Conservation (phyloP, 73 alveolate species). For the Tetrahymena elliotti region DNA sequence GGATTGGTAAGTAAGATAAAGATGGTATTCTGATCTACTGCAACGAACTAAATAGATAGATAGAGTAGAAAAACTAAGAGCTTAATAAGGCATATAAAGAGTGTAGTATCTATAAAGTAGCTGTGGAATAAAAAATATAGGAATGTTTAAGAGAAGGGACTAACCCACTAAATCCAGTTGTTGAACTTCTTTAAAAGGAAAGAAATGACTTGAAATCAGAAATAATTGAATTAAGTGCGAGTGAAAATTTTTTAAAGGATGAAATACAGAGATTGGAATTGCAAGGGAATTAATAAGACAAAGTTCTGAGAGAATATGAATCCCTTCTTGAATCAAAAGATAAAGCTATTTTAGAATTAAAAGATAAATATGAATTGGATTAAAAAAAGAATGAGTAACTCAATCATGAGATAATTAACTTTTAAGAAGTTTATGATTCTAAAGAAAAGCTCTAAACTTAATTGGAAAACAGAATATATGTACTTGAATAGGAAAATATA, state of each 20-base stretch:
- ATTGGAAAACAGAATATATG: neutral
- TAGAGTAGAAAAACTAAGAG: neutral
- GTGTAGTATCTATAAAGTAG: neutral
- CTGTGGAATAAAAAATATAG: neutral
- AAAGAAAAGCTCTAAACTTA: neutral
- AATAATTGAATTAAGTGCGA: neutral
- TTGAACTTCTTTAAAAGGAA: neutral
- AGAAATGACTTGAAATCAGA: neutral
- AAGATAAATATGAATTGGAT: neutral
- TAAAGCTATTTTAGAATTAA: neutral
- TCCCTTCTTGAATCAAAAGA: neutral
- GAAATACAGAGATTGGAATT: neutral
- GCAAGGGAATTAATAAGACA: neutral
- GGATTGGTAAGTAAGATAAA: neutral
- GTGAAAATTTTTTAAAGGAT: neutral
- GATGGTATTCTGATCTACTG: neutral
- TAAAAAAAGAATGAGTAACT: neutral
- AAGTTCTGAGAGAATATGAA: neutral
- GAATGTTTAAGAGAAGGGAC: neutral
- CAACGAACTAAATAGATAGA: neutral
- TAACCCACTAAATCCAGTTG: neutral
- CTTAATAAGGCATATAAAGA: neutral
- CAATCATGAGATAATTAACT: neutral
- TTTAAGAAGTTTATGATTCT: neutral
- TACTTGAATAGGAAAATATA: neutral